A percentile compares a stretch with the other conserved stretches of the same genome.
These are phyloP conservation scores for Lyophyllum decastes DNA, from an alignment of 768 basidiomycete genomes.

Conservation along the genomic window DNA sequence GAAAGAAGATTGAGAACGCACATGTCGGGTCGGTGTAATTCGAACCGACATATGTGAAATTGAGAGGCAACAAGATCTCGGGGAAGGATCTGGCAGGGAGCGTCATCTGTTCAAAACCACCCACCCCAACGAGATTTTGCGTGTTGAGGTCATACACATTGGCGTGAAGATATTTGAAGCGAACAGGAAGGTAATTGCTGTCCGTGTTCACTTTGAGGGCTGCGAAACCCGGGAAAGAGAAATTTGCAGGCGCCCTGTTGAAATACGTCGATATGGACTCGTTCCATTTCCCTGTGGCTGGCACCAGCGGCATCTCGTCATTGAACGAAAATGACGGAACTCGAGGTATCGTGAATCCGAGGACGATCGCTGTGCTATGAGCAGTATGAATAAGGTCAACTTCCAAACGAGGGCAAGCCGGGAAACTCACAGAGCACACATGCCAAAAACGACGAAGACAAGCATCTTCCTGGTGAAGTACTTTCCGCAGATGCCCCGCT, in stretches of 20 bases:
- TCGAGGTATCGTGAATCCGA: constrained; percentile 83
- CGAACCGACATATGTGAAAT: constrained; percentile 78
- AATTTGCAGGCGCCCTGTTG: constrained; percentile 82
- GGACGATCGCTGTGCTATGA: constrained; percentile 60
- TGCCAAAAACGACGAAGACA: constrained; percentile 66
- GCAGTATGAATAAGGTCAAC: constrained; percentile 5
- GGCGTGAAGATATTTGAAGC: constrained; percentile 68
- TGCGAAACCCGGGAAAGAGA: constrained; percentile 81
- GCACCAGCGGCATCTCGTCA: constrained; percentile 51
- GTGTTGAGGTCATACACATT: constrained; percentile 72
- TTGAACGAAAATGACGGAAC: constrained; percentile 75
- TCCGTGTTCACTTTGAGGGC: constrained; percentile 77
- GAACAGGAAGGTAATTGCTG: constrained; percentile 75
- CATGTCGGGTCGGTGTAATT: constrained; percentile 87
- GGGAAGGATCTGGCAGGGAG: constrained; percentile 69
- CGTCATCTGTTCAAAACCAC: constrained; percentile 57
- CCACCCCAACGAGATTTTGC: constrained; percentile 62
- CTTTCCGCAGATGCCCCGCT: constrained; percentile 77
- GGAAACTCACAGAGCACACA: constrained; percentile 53
- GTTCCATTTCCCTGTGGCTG: constrained; percentile 62
- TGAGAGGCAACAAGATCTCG: constrained; percentile 72
- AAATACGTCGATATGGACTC: constrained; percentile 61
- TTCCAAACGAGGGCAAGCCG: background rate
- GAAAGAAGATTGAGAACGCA: constrained; percentile 26
- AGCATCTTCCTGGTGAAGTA: constrained; percentile 76